Conservation (phyloP, 1,284 basidiomycete genomes). For the Ustilago hordei region DNA sequence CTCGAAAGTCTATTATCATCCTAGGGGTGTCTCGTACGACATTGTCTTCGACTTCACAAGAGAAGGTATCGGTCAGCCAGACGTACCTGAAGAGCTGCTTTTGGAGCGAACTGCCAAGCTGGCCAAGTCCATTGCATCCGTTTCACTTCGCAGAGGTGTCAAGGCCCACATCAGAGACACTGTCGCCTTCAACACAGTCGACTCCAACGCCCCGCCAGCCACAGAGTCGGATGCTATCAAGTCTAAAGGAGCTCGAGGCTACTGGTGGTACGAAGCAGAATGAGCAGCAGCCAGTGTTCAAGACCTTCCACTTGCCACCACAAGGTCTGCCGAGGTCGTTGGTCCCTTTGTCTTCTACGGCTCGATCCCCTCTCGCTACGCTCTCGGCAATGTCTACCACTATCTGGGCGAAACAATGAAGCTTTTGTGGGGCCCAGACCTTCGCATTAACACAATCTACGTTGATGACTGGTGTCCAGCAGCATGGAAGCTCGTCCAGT, state of each 20-base stretch:
- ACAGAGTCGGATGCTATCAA: slow-evolving; percentile 42
- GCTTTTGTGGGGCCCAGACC: slow-evolving; percentile 52
- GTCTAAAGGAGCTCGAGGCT: slow-evolving; percentile 36
- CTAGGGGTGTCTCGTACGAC: slow-evolving; percentile 43
- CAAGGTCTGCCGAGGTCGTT: slow-evolving; percentile 53
- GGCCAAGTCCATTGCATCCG: slow-evolving; percentile 38
- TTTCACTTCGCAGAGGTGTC: slow-evolving; percentile 31
- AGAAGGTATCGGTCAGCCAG: slow-evolving; percentile 38
- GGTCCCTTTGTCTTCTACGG: slow-evolving; percentile 44
- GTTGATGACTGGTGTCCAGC: slow-evolving; percentile 53
- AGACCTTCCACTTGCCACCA: slow-evolving; percentile 48
- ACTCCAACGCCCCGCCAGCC: slow-evolving; percentile 33
- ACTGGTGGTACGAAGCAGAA: slow-evolving; percentile 61
- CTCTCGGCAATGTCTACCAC: slow-evolving; percentile 40
- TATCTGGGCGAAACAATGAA: slow-evolving; percentile 46
- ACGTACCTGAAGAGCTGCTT: slow-evolving; percentile 48
- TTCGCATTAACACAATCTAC: slow-evolving; percentile 54
- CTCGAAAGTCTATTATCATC: slow-evolving; percentile 35
- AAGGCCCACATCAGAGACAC: slow-evolving; percentile 58
- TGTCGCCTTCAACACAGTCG: slow-evolving; percentile 39
- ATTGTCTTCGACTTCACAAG: slow-evolving; percentile 60
- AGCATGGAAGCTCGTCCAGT: slow-evolving; percentile 42
- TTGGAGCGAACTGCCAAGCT: slow-evolving; percentile 55
- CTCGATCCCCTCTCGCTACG: slow-evolving; percentile 32
- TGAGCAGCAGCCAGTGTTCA: slow-evolving; percentile 48